Evolutionary conservation across 1,139 yeast species (phyloP), one percentile per base, ranked within the genome.

Genomic region (Saccharomycopsis crataegensis): DNA sequence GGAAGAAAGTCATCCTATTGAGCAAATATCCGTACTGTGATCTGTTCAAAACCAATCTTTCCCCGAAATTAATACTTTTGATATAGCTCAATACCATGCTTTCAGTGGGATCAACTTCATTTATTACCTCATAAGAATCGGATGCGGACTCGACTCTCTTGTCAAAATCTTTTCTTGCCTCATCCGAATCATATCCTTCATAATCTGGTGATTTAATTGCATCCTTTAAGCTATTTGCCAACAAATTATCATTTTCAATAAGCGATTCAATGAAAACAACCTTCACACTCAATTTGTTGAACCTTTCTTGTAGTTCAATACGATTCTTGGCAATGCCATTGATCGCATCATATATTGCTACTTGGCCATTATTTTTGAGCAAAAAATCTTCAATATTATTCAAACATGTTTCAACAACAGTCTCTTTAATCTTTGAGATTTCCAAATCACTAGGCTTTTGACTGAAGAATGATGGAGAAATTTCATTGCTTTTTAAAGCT

Each of bases 271-370:
- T 90, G 66, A 91, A 93, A 53, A 93, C 69, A 28, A 86, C 85
- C 65, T 86, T 91, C 56, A 91, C 83, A 60, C 81, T 80, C 57
- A 78, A 73, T 43, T 73, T 71, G 11, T 73, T 70, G 62, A 91
- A 82, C 55, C 70, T 70, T 44, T 74, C 73, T 49, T 78, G 77
- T 53, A 93, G 70, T 36, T 76, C 77, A 16, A 76, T 64, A 61
- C 99, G 76, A 61, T 84, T 86, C 54, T 77, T 76, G 16, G 85
- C 81, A 48, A 85, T 72, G 1, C 95, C 95, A 68, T 94, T 93
- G 56, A 93, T 88, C 0, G 98, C 99, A 68, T 93, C 99, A 67
- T 89, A 93, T 42, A 94, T 87, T 14, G 96, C 99, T 33, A 94
- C 88, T 70, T 93, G 99, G 11, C 96, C 97, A 64, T 77, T 78